These are phyloP conservation scores for Catharanthus roseus DNA, from an alignment of 257 asterid species.

Conservation along the genomic window DNA sequence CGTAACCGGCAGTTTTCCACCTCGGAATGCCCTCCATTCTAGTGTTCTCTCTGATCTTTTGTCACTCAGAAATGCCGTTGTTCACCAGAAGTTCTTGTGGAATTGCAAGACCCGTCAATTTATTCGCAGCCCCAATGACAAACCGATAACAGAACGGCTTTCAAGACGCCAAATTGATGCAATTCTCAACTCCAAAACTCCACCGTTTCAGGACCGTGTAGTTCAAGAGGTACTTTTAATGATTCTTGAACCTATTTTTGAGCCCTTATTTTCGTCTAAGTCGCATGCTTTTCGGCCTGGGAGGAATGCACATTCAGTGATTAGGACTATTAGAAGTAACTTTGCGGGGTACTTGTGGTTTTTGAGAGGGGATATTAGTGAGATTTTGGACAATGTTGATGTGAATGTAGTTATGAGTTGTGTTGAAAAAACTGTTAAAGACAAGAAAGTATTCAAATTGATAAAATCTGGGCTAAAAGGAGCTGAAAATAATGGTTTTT, in stretches of 20 bases:
- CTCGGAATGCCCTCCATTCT: constrained; percentile 55
- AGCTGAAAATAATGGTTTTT: constrained; percentile 4
- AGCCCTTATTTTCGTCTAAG: constrained; percentile 64
- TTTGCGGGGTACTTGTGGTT: constrained; percentile 98
- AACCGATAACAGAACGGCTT: constrained; percentile 34
- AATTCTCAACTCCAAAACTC: constrained; percentile 37
- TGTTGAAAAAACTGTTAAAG: constrained; percentile 57
- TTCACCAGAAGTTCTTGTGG: constrained; percentile 56
- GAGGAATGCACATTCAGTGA: constrained; percentile 81
- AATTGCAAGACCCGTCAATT: constrained; percentile 45
- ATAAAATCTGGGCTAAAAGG: constrained; percentile 56
- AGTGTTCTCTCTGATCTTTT: constrained; percentile 49
- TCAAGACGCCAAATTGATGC: constrained; percentile 51
- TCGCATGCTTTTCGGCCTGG: constrained; percentile 94
- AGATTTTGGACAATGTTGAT: constrained; percentile 38
- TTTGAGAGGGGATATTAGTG: constrained; percentile 73
- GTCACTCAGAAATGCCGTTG: constrained; percentile 67
- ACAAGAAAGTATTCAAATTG: constrained; percentile 70
- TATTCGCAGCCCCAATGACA: constrained; percentile 63
- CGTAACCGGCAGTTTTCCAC: constrained; percentile 81
- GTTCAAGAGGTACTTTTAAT: constrained; percentile 80
- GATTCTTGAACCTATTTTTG: constrained; percentile 78
- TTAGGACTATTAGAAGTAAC: constrained; percentile 87
- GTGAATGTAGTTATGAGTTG: constrained; percentile 41
- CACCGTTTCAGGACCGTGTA: constrained; percentile 75